Base-by-base conservation (phyloP, 1,284 basidiomycete species). In the Calocybe gambosa region DNA sequence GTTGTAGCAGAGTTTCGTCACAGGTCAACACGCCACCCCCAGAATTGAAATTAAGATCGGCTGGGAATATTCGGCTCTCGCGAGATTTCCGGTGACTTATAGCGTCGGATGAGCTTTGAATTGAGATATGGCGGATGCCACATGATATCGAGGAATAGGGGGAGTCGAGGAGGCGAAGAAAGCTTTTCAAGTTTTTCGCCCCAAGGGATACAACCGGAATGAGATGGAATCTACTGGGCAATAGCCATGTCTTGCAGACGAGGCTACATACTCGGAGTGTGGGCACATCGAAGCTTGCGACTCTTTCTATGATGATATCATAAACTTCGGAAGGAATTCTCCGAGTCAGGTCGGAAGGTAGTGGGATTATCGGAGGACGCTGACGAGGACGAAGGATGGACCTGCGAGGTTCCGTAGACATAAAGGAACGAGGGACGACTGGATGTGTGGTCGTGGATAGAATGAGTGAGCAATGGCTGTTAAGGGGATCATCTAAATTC, bases 331-430 rank as follows among this genome's bases (percentile, higher is more conserved):
- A 33, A 6, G 55, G 55, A 5, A 56, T 47, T 47, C 55, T 46
- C 21, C 42, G 46, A 38, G 45, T 47, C 19, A 56, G 37, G 19
- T 45, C 41, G 8, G 35, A 26, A n/a, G 55, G 45, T 8, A 56
- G 53, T 44, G 55, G 55, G 34, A 45, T 54, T 28, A 56, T 43
- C n/a, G 45, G 38, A 21, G 21, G 52, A 35, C 47, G 50, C 18
- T 48, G 55, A 31, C 55, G 55, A 38, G 39, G 42, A 18, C 55
- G 55, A 5, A 56, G 50, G 31, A 56, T 56, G 19, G 55, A 56
- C 45, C 49, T 47, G 28, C 40, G 54, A 8, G 50, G 46, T 29
- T 47, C 44, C 13, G 25, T 45, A n/a, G 52, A 39, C 29, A 28
- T 35, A 18, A 36, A 13, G 13, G 40, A 40, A 34, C 39, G 34